Percentiles rank a stretch among this genome's conserved stretches.
These are phyloP conservation scores for Pogostemon cablin DNA, from an alignment of 257 asterid genomes.

Conservation along the genomic window DNA sequence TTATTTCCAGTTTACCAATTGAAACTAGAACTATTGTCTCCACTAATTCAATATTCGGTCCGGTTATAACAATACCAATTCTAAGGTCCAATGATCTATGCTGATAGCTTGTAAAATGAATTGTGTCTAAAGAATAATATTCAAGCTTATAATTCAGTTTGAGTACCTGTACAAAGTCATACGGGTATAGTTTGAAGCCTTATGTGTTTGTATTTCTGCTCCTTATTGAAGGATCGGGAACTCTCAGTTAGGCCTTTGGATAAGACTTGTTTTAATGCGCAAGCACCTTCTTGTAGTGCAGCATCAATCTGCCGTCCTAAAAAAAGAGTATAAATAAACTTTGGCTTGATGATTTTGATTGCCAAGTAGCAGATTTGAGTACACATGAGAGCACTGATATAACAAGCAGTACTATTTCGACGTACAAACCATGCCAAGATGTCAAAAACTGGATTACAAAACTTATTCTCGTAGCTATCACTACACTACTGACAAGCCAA, in stretches of 20 bases:
- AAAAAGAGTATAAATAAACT: conserved; percentile 11
- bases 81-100: not conserved
- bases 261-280: conserved; percentile 64
- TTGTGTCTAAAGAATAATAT: not conserved
- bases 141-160: not conserved
- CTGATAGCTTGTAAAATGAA: conserved; percentile 28
- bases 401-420: not conserved
- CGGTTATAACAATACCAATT: too few relatives aligned
- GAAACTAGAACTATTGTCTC: too few relatives aligned
- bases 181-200: conserved; percentile 73
- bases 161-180: conserved; percentile 42
- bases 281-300: conserved; percentile 75
- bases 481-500: not conserved
- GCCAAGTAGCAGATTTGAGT: conserved; percentile 6
- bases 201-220: conserved; percentile 86
- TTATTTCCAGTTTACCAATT: too few relatives aligned
- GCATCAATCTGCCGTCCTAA: conserved; percentile 64
- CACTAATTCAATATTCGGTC: too few relatives aligned
- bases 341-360: not conserved
- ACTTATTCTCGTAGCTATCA: not conserved
- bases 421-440: conserved; percentile 3
- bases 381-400: not conserved
- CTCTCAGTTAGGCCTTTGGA: conserved; percentile 73
- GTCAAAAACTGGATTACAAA: not conserved
- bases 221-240: conserved; percentile 68